Conservation (phyloP, 176 grass and related monocot species). For the Saccharum officinarum region DNA sequence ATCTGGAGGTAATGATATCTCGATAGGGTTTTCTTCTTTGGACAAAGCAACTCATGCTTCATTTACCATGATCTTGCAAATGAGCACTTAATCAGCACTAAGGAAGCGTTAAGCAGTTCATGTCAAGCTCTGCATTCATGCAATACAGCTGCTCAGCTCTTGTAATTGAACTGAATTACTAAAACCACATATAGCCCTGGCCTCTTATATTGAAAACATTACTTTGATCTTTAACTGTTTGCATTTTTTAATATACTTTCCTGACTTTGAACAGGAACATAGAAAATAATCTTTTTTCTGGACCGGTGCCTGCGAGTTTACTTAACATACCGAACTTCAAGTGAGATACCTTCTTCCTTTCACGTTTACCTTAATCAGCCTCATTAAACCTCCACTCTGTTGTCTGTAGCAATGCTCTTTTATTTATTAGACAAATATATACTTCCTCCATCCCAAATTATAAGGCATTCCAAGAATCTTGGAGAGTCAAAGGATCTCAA, state of each 20-base stretch:
- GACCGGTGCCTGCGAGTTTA: conserved; percentile 77
- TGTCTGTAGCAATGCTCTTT: conserved; percentile 5
- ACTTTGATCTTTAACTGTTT: conserved; percentile 2
- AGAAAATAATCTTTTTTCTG: conserved; percentile 96
- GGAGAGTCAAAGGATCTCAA: no score
- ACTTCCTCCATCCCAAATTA: no score
- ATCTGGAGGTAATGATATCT: conserved; percentile 5
- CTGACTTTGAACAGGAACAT: conserved; percentile 72
- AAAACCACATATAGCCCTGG: not conserved
- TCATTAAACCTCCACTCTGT: conserved; percentile 2
- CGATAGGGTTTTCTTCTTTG: conserved; percentile 27
- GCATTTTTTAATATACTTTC: conserved; percentile 19
- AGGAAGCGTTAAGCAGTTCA: not conserved
- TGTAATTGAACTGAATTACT: conserved; percentile 3
- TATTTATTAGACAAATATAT: not conserved
- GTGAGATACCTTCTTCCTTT: conserved; percentile 60
- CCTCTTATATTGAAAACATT: not conserved
- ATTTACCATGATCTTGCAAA: not conserved
- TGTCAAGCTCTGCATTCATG: not conserved
- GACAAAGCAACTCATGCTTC: not conserved
- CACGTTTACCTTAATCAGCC: conserved; percentile 9
- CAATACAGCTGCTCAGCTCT: not conserved
- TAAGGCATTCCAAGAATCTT: no score
- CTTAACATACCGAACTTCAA: conserved; percentile 80
- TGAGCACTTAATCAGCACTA: conserved; percentile 2